phyloP scores from a whole-genome alignment of 257 asterid genomes.

The Rubia yunnanensis region DNA sequence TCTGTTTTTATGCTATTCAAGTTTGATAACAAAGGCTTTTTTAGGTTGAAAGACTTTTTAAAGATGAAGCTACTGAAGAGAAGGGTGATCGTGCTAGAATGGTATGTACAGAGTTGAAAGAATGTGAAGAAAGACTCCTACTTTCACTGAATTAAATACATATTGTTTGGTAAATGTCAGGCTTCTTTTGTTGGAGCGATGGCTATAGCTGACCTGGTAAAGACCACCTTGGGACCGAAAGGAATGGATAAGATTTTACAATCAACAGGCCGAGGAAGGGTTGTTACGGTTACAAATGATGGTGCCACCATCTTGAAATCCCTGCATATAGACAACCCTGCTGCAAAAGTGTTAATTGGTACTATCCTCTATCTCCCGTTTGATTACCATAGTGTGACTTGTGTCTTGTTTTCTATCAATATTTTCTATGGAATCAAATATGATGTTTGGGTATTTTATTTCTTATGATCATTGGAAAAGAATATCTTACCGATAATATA shows the following conservation, averaged over 20 bases:
- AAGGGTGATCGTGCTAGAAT: slow-evolving; percentile 96
- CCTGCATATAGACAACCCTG: slow-evolving; percentile 91
- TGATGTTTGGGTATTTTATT: not conserved
- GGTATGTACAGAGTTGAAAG: slow-evolving; percentile 35
- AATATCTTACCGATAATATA: not conserved
- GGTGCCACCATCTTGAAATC: slow-evolving; percentile 98
- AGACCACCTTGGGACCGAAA: slow-evolving; percentile 95
- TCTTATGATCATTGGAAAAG: not conserved
- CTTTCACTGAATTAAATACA: not conserved
- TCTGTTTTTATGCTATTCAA: not conserved
- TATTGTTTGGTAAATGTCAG: slow-evolving; percentile 17
- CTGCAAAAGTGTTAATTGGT: slow-evolving; percentile 99
- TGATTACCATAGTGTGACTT: not conserved
- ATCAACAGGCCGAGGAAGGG: slow-evolving; percentile 79
- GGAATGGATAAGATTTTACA: slow-evolving; percentile 98
- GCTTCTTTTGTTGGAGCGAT: slow-evolving; percentile 94
- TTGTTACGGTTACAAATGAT: slow-evolving; percentile 91
- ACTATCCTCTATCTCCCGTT: slow-evolving; percentile 30
- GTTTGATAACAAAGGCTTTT: not conserved
- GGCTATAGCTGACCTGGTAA: slow-evolving; percentile 92
- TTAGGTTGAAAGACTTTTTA: slow-evolving; percentile 55
- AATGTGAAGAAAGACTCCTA: not conserved
- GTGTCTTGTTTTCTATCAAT: not conserved
- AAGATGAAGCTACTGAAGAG: slow-evolving; percentile 92
- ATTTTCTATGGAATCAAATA: not conserved